Percentiles rank a stretch among this genome's conserved stretches.
Evolutionary conservation across 257 asterid species (phyloP).

Genomic region (Solanum ossicruentum): DNA sequence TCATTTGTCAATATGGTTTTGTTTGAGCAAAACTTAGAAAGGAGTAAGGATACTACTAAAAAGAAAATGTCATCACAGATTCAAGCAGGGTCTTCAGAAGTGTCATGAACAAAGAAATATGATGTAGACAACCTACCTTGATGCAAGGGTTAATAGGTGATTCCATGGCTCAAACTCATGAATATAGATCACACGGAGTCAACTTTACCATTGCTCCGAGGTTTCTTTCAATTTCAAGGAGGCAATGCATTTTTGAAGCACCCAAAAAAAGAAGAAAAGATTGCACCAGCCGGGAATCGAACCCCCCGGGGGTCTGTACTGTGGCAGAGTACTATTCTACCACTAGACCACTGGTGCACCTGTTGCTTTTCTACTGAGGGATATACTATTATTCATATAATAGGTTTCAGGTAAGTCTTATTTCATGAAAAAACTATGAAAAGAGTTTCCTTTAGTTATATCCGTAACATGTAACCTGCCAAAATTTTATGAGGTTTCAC

Average conservation of each 20-base stretch:
- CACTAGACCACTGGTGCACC: conserved; percentile 80
- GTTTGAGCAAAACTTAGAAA: not conserved
- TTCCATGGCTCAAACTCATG: too few species aligned
- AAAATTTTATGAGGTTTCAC: too few species aligned
- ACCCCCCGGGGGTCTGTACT: conserved; percentile 90
- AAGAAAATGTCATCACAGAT: not conserved
- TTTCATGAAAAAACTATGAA: not conserved
- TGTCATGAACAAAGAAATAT: too few species aligned
- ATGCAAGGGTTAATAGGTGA: too few species aligned
- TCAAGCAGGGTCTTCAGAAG: too few species aligned
- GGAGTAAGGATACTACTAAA: not conserved
- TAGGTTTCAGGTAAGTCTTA: not conserved
- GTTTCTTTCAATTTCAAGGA: conserved; percentile 2
- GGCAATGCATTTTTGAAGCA: conserved; percentile 42
- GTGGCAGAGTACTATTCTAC: conserved; percentile 91
- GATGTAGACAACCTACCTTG: too few species aligned
- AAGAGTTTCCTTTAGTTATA: not conserved
- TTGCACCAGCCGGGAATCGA: conserved; percentile 76
- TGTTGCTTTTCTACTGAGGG: too few species aligned
- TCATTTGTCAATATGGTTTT: not conserved
- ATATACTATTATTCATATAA: too few species aligned
- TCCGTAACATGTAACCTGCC: too few species aligned
- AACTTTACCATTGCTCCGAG: too few species aligned
- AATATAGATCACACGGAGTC: too few species aligned
- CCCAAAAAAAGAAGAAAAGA: too few species aligned